phyloP scores from a whole-genome alignment of 2,329 filamentous ascomycete species.

The Periconia sp. region DNA sequence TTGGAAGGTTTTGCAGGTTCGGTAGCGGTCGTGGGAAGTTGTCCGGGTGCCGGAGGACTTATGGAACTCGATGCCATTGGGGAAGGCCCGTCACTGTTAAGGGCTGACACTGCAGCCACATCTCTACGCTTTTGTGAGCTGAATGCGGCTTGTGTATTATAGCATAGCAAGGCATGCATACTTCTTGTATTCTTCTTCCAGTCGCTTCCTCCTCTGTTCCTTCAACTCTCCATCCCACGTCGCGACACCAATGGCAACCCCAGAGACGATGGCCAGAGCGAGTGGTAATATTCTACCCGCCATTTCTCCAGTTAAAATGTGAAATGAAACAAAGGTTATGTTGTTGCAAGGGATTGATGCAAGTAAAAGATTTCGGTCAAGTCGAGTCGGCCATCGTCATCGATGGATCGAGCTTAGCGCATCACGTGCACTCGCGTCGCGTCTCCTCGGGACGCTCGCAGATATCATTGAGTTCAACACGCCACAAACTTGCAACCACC shows the following conservation, averaged over 20 bases:
- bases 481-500: constrained; percentile 8
- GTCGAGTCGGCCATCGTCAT: neutral
- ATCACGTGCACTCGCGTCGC: constrained; percentile 15
- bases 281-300: constrained; percentile 38
- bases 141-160: neutral
- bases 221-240: constrained; percentile 41
- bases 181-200: constrained; percentile 38
- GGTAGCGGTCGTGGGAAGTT: constrained; percentile 7
- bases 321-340: too few species aligned
- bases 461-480: constrained; percentile 14
- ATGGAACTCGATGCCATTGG: constrained; percentile 15
- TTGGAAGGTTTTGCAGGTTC: constrained; percentile 9
- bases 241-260: constrained; percentile 35
- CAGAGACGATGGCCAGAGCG: constrained; percentile 31
- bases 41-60: constrained; percentile 12
- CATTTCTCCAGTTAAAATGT: constrained; percentile 17
- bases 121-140: constrained; percentile 24
- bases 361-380: neutral
- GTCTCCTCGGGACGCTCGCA: constrained; percentile 6
- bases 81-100: constrained; percentile 16
- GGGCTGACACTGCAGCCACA: constrained; percentile 22
- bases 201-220: constrained; percentile 29
- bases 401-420: neutral
- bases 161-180: constrained; percentile 10
- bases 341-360: too few species aligned